These are phyloP conservation scores for Cladosporium phlei DNA, from an alignment of 2,329 filamentous ascomycete species.

Conservation along the genomic window DNA sequence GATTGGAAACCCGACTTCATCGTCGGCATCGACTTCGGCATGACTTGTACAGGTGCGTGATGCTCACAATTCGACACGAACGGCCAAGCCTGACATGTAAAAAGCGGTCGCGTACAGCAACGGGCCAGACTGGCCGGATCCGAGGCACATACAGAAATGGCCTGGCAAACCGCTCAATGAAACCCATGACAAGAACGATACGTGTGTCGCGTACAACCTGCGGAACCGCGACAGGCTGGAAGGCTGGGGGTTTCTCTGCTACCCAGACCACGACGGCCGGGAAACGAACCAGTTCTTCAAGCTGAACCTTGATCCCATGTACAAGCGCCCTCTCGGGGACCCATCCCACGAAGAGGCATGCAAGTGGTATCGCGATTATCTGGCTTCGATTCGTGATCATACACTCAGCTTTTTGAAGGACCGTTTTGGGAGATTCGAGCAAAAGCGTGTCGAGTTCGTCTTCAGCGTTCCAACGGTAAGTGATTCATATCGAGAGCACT, in stretches of 20 bases:
- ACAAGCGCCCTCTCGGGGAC: constrained; percentile 2
- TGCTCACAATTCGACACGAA: not conserved
- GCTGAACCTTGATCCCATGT: constrained; percentile 20
- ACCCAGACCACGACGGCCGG: constrained; percentile 9
- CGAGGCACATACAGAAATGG: constrained; percentile 21
- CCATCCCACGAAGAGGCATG: constrained; percentile 12
- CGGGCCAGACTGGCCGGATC: constrained; percentile 17
- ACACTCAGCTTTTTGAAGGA: constrained; percentile 13
- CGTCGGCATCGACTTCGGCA: constrained; percentile 6
- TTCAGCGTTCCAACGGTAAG: constrained; percentile 18
- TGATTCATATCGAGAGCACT: not conserved
- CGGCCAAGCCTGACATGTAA: not conserved
- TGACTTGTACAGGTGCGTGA: constrained; percentile 6
- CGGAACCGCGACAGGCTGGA: not conserved
- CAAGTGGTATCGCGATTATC: constrained; percentile 18
- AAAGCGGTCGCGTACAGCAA: constrained; percentile 17
- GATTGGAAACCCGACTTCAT: not conserved
- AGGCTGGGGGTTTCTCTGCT: constrained; percentile 21
- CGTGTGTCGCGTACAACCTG: constrained; percentile 16
- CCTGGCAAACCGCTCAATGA: constrained; percentile 17
- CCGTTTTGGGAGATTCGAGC: constrained; percentile 5
- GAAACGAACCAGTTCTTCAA: constrained; percentile 21
- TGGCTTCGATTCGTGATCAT: constrained; percentile 12
- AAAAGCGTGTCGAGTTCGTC: constrained; percentile 15
- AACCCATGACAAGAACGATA: constrained; percentile 21